phyloP scores from a whole-genome alignment of 495 filamentous ascomycete species.

The Rusavskia elegans region DNA sequence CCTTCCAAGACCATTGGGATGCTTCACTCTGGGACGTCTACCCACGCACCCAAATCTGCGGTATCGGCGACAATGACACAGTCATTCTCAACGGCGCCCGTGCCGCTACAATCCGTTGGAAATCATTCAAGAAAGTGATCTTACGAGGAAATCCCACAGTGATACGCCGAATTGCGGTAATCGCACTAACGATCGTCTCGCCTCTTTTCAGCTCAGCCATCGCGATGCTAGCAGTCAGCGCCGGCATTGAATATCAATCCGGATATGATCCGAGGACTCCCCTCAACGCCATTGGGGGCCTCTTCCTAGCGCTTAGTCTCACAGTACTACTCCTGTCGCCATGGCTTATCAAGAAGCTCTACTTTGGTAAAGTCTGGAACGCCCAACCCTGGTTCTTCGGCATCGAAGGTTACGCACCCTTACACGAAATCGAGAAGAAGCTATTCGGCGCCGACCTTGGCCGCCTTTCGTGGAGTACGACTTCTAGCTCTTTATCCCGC shows the following conservation, averaged over 20 bases:
- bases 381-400: constrained; percentile 22
- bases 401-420: constrained; percentile 18
- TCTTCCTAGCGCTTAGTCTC: constrained; percentile 3
- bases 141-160: constrained; percentile 3
- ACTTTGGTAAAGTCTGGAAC: constrained; percentile 12
- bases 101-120: constrained; percentile 21
- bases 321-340: constrained; percentile 4
- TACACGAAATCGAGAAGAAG: constrained; percentile 15
- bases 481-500: constrained; percentile 12
- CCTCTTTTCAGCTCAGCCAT: constrained; percentile 4
- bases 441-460: constrained; percentile 15
- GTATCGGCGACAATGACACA: constrained; percentile 22
- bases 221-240: neutral
- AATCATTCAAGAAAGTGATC: constrained; percentile 15
- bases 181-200: constrained; percentile 2
- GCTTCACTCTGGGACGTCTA: constrained; percentile 29
- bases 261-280: neutral
- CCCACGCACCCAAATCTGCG: constrained; percentile 22
- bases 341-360: constrained; percentile 4
- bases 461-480: constrained; percentile 15
- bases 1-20: constrained; percentile 19
- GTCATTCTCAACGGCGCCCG: constrained; percentile 23
- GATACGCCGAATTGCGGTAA: constrained; percentile 7
- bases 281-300: neutral
- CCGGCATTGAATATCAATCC: neutral